Evolutionary conservation across 306 rosid species (phyloP).

Genomic region (Castanea crenata): DNA sequence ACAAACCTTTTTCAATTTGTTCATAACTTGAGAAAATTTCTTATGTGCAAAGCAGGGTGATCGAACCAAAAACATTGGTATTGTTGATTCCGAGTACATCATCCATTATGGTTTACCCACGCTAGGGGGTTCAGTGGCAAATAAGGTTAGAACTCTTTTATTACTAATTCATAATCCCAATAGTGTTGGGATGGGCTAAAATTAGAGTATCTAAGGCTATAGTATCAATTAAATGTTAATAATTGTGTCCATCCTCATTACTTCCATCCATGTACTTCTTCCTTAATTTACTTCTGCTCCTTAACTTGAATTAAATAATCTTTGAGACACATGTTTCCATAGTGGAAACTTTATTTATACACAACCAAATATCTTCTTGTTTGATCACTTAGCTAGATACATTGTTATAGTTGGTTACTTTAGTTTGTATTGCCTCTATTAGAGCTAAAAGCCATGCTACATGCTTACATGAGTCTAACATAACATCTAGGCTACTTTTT

Average conservation of each 20-base stretch:
- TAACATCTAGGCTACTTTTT: neutral
- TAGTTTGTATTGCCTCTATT: neutral
- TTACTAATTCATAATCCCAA: neutral
- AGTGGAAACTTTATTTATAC: neutral
- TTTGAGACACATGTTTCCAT: neutral
- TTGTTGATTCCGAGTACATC: slow-evolving; percentile 50
- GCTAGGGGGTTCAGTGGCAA: slow-evolving; percentile 23
- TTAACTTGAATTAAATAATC: neutral
- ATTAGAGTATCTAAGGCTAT: neutral
- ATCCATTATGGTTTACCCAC: slow-evolving; percentile 46
- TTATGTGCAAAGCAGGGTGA: slow-evolving; percentile 38
- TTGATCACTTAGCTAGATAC: neutral
- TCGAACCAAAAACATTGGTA: slow-evolving; percentile 39
- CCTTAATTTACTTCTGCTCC: neutral
- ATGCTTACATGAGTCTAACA: neutral
- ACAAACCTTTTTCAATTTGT: neutral
- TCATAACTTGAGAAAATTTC: neutral
- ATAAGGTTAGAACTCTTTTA: slow-evolving; percentile 29
- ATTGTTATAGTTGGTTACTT: neutral
- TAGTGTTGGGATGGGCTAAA: neutral
- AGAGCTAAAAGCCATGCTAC: neutral
- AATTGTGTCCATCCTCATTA: neutral
- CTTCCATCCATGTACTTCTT: neutral
- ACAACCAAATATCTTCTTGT: neutral
- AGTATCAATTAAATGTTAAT: neutral